Evolutionary conservation across 768 basidiomycete genomes (phyloP), one percentile per base, ranked within the genome.

Genomic region (Mycena belliarum): DNA sequence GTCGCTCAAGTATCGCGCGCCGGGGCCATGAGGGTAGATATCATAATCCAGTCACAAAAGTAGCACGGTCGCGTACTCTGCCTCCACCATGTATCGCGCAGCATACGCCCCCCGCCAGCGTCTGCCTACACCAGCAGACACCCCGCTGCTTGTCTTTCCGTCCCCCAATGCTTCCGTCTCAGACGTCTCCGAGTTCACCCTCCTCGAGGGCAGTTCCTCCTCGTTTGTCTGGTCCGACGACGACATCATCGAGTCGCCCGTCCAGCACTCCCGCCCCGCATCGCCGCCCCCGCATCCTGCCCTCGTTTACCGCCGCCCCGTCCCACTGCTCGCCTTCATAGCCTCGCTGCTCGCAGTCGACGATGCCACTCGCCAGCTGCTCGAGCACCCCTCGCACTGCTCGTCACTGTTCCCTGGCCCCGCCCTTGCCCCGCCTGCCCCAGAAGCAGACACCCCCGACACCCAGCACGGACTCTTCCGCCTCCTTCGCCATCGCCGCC

Each of bases 1-100:
- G 66, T 70, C 68, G 15, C 69, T 87, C 70, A 80, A 74, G 64
- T 88, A 88, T 60, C 63, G 64, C 9, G 79, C 84, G 11, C 80
- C 76, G 24, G 83, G 86, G 14, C 49, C 61, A 11, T 63, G 18
- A 35, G n/a, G n/a, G n/a, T n/a, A n/a, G n/a, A n/a, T n/a, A n/a
- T n/a, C n/a, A n/a, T n/a, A n/a, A n/a, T n/a, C n/a, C n/a, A n/a
- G n/a, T n/a, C n/a, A n/a, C n/a, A n/a, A n/a, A n/a, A n/a, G n/a
- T n/a, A n/a, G n/a, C n/a, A n/a, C n/a, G n/a, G n/a, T n/a, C n/a
- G n/a, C n/a, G n/a, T n/a, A n/a, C n/a, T n/a, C n/a, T n/a, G n/a
- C n/a, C n/a, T n/a, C 15, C 15, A 35, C 35, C 16, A 38, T 38
- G 37, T 38, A 38, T 12, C 35, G n/a, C n/a, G n/a, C n/a, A n/a